These are phyloP conservation scores for Crucibulum laeve DNA, from an alignment of 768 basidiomycete genomes.

Conservation along the genomic window DNA sequence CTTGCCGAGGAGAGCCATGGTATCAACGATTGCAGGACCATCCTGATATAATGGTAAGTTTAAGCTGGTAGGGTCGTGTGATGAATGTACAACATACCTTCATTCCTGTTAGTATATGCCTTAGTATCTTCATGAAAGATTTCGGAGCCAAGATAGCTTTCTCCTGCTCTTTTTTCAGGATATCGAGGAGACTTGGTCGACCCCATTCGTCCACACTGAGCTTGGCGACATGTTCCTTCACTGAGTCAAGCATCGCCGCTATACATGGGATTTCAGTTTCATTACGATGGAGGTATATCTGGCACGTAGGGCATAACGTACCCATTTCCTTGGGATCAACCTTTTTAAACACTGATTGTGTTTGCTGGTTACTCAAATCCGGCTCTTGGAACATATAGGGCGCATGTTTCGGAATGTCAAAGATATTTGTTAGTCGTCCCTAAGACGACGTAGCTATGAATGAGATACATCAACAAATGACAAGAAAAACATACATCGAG, in stretches of 20 bases:
- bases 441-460: conserved; percentile 18
- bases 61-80: conserved; percentile 1
- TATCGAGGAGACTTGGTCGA: conserved; percentile 23
- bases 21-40: conserved; percentile 42
- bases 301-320: conserved; percentile 19
- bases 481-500: conserved; percentile 42
- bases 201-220: conserved; percentile 34
- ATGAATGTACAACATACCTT: conserved; percentile 48
- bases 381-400: conserved; percentile 81
- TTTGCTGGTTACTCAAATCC: conserved; percentile 49
- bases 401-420: conserved; percentile 63
- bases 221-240: too few relatives aligned
- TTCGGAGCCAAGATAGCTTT: conserved; percentile 37
- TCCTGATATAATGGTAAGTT: conserved; percentile 29
- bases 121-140: conserved; percentile 64
- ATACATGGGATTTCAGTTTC: too few relatives aligned
- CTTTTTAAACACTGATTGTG: conserved; percentile 44
- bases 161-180: conserved; percentile 42
- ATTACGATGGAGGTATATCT: too few relatives aligned
- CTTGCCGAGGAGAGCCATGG: conserved; percentile 37
- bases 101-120: conserved; percentile 78
- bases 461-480: background rate
- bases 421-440: conserved; percentile 68
- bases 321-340: conserved; percentile 40
- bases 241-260: too few relatives aligned